Percentiles rank a stretch among this genome's conserved stretches.
These are phyloP conservation scores for Fusarium sp. DNA, from an alignment of 2,329 filamentous ascomycete genomes.

Conservation along the genomic window DNA sequence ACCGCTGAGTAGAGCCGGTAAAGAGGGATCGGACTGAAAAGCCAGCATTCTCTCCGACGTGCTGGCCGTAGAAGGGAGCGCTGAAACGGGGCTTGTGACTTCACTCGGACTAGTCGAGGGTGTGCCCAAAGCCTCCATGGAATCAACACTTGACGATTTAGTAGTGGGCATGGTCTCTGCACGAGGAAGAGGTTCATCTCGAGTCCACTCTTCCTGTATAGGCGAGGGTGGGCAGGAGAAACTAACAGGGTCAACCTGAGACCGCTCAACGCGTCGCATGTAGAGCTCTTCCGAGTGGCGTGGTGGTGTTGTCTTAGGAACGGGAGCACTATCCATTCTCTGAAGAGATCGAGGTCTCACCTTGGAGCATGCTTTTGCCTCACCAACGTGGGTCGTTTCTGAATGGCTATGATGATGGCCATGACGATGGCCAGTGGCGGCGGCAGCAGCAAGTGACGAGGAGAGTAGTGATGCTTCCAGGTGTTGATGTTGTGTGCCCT, in stretches of 20 bases:
- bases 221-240: conserved; percentile 63
- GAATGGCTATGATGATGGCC: conserved; percentile 62
- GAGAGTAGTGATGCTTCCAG: conserved; percentile 58
- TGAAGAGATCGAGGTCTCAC: conserved; percentile 66
- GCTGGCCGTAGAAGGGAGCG: conserved; percentile 58
- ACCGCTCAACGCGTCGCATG: conserved; percentile 17
- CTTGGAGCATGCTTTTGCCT: conserved; percentile 50
- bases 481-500: conserved; percentile 48
- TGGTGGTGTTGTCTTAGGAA: conserved; percentile 33
- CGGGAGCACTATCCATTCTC: conserved; percentile 54
- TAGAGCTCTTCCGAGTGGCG: conserved; percentile 34
- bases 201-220: conserved; percentile 57
- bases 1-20: conserved; percentile 74
- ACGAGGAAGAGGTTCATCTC: conserved; percentile 53
- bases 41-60: conserved; percentile 63
- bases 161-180: conserved; percentile 61
- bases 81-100: conserved; percentile 63
- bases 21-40: conserved; percentile 75
- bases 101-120: conserved; percentile 71
- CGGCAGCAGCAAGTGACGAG: conserved; percentile 54
- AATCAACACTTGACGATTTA: conserved; percentile 68
- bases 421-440: conserved; percentile 57
- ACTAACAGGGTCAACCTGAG: conserved; percentile 44
- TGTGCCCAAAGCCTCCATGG: conserved; percentile 63
- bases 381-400: conserved; percentile 60